Conservation (phyloP, 1,284 basidiomycete species). For the Termitomyces sp. region DNA sequence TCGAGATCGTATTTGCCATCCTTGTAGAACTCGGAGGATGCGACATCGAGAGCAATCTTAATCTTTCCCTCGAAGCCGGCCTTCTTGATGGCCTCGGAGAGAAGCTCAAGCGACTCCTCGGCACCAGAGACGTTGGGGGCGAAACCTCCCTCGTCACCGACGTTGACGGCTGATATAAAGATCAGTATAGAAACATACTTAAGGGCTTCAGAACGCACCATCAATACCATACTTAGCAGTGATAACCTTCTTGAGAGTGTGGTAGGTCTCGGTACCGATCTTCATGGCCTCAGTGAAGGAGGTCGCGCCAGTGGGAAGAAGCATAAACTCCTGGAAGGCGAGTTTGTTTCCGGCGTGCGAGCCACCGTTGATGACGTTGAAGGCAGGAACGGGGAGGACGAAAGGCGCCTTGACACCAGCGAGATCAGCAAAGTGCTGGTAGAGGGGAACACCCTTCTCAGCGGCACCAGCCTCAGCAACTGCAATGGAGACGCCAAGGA, state of each 20-base stretch:
- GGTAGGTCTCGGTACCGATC: constrained; percentile 98
- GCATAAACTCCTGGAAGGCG: constrained; percentile 99
- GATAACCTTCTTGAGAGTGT: constrained; percentile 99
- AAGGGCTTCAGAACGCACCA: constrained; percentile 42
- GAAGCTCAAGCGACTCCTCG: constrained; percentile 95
- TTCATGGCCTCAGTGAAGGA: constrained; percentile 97
- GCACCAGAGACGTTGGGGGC: constrained; percentile 97
- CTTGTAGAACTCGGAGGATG: constrained; percentile 99
- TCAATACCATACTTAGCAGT: constrained; percentile 99
- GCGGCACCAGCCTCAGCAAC: constrained; percentile 91
- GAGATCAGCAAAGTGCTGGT: constrained; percentile 94
- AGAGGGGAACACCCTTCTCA: constrained; percentile 92
- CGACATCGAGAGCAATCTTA: constrained; percentile 98
- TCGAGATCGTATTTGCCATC: constrained; percentile 99
- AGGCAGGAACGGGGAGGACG: constrained; percentile 86
- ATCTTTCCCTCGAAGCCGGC: constrained; percentile 98
- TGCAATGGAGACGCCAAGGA: constrained; percentile 98
- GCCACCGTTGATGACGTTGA: constrained; percentile 99
- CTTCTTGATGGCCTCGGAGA: constrained; percentile 94
- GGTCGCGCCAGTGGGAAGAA: constrained; percentile 89
- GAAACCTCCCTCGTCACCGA: constrained; percentile 99
- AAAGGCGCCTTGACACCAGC: constrained; percentile 93
- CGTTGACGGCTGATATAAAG: constrained; percentile 78
- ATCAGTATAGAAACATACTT: constrained; percentile 8
- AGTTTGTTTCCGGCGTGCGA: constrained; percentile 99